Evolutionary conservation across 257 asterid species (phyloP).

Genomic region (Rehmannia glutinosa): DNA sequence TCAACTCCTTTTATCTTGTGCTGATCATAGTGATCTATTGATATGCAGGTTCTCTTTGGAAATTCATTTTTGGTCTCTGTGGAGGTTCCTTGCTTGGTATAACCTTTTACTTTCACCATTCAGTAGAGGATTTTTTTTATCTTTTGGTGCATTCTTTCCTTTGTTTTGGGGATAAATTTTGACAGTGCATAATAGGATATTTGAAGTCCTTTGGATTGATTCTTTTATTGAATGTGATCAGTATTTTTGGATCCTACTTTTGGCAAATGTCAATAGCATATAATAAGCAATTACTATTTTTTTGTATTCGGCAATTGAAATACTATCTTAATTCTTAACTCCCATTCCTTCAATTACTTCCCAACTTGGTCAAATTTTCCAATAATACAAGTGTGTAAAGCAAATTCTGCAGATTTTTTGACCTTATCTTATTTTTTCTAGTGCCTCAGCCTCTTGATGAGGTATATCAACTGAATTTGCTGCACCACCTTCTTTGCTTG

Average conservation of each 20-base stretch:
- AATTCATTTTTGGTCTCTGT: constrained; percentile 17
- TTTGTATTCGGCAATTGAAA: not conserved
- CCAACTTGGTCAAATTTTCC: too few species aligned
- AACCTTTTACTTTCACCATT: constrained; percentile 12
- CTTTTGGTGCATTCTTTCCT: constrained; percentile 26
- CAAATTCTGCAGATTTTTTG: too few species aligned
- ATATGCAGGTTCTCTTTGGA: constrained; percentile 35
- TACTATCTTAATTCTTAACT: not conserved
- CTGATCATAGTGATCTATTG: constrained; percentile 11
- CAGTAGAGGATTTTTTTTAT: constrained; percentile 24
- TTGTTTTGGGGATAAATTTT: constrained; percentile 26
- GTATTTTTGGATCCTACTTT: constrained; percentile 12
- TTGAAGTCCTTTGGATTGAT: constrained; percentile 22
- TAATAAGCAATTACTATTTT: constrained; percentile 14
- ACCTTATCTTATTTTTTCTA: too few species aligned
- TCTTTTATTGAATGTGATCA: constrained; percentile 28
- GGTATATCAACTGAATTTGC: not conserved
- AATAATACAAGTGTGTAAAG: too few species aligned
- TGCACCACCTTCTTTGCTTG: not conserved
- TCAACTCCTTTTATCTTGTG: not conserved
- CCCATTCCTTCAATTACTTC: not conserved
- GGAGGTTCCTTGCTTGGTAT: constrained; percentile 21
- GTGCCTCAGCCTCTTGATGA: not conserved
- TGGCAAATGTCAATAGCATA: constrained; percentile 25
- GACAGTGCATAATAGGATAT: constrained; percentile 17